Evolutionary conservation across 176 grass and related monocot genomes (phyloP), one percentile per base, ranked within the genome.

Genomic region (Olyra latifolia): DNA sequence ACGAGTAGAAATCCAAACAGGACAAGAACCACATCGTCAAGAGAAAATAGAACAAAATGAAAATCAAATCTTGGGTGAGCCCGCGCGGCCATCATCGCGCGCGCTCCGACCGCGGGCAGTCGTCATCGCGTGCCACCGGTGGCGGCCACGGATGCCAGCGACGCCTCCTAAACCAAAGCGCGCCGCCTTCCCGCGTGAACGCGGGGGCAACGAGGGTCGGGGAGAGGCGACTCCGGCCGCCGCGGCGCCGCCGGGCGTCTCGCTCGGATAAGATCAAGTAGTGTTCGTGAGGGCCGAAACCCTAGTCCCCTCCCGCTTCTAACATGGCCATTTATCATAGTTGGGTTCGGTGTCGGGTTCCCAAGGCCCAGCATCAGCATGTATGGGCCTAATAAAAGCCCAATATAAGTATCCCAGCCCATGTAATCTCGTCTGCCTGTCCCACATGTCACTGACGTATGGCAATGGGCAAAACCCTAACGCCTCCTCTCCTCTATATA

Each of bases 231-330:
- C 78, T n/a, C 56, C 78, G 78, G 56, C 57, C 9, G 49, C 74
- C 50, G 41, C 66, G 29, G 60, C 83, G 83, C 83, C 57, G 66
- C 66, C 41, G 13, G 54, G 17, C 66, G 83, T 78, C 29, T 17
- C 17, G 71, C 87, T 89, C 77, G 24, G 82, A 89, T 85, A 89
- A 89, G 82, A 89, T 85, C 77, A 85, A 85, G 87, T 77, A 85
- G 79, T 47, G 76, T 85, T 78, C 5, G 38, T 20, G 74, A 70
- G 80, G 82, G 81, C 39, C 25, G 61, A 85, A 89, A 85, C 76
- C 82, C 87, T 85, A 76, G 10, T 13, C 13, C 10, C 1, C 0
- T 28, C 22, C 7, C 0, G n/a, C 30, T 9, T 35, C 4, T 49
- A 7, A 8, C 47, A 10, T 24, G 1, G n/a, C 74, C 11, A 83